Evolutionary conservation across 2,329 filamentous ascomycete genomes (phyloP).

Genomic region (Curvularia lunata): DNA sequence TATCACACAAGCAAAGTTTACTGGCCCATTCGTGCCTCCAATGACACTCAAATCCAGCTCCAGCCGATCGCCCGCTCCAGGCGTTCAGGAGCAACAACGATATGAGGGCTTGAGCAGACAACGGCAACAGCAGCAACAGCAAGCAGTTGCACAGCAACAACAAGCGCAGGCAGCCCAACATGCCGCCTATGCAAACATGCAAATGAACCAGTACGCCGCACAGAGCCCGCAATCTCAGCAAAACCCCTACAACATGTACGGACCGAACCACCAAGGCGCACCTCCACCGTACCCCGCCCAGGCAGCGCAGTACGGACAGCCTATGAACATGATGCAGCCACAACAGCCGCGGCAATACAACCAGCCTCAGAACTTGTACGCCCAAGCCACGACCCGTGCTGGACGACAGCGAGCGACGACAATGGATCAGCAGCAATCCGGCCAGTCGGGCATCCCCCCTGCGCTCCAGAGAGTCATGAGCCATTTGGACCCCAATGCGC

Average conservation of each 20-base stretch:
- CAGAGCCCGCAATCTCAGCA: conserved; percentile 58
- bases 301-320: conserved; percentile 58
- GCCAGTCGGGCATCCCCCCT: conserved; percentile 88
- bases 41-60: conserved; percentile 94
- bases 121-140: conserved; percentile 66
- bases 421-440: conserved; percentile 92
- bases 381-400: conserved; percentile 76
- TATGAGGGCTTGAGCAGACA: conserved; percentile 94
- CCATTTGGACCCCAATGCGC: conserved; percentile 91
- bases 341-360: conserved; percentile 49
- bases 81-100: conserved; percentile 94
- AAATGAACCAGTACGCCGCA: conserved; percentile 61
- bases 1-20: conserved; percentile 98
- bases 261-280: conserved; percentile 67
- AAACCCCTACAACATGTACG: conserved; percentile 83
- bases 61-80: conserved; percentile 85
- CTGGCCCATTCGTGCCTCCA: conserved; percentile 91
- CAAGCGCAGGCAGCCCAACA: conserved; percentile 63
- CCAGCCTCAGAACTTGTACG: conserved; percentile 74
- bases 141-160: conserved; percentile 62
- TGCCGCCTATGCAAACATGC: conserved; percentile 69
- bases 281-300: conserved; percentile 83
- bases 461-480: conserved; percentile 94
- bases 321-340: conserved; percentile 61
- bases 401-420: conserved; percentile 90